Evolutionary conservation across 2,329 filamentous ascomycete species (phyloP).

Genomic region (Scedosporium apiospermum): DNA sequence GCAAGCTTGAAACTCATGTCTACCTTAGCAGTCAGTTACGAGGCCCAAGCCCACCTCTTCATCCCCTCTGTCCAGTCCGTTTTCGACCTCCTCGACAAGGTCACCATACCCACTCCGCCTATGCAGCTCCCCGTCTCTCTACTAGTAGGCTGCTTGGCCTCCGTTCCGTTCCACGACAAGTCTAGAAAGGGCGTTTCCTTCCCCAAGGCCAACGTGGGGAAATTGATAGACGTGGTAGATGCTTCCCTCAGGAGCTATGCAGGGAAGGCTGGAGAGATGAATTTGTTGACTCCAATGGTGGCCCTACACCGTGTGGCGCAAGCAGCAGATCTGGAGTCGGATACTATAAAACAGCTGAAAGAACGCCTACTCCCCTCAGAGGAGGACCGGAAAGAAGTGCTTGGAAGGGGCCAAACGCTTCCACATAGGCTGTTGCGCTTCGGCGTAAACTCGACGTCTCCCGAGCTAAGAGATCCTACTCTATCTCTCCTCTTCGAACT

Average conservation of each 20-base stretch:
- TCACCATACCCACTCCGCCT: slow-evolving; percentile 10
- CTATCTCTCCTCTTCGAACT: slow-evolving; percentile 78
- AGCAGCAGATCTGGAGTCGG: slow-evolving; percentile 3
- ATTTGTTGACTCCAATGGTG: slow-evolving; percentile 9
- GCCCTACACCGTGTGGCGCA: slow-evolving; percentile 10
- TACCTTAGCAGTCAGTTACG: slow-evolving; percentile 12
- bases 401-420: slow-evolving; percentile 67
- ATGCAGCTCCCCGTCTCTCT: slow-evolving; percentile 13
- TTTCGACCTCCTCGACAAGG: slow-evolving; percentile 11
- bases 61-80: slow-evolving; percentile 10
- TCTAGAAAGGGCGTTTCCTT: slow-evolving; percentile 2
- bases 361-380: slow-evolving; percentile 63
- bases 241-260: slow-evolving; percentile 10
- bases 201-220: slow-evolving; percentile 6
- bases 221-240: slow-evolving; percentile 10
- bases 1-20: slow-evolving; percentile 14
- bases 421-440: slow-evolving; percentile 69
- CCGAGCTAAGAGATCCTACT: slow-evolving; percentile 64
- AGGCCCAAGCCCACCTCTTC: slow-evolving; percentile 11
- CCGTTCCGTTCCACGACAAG: slow-evolving; percentile 11
- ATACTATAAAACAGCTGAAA: slow-evolving; percentile 48
- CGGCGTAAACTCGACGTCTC: slow-evolving; percentile 62
- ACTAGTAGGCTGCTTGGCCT: slow-evolving; percentile 13
- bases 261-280: slow-evolving; percentile 8
- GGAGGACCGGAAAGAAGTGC: slow-evolving; percentile 63